A percentile compares a stretch with the other conserved stretches of the same genome.
These are phyloP conservation scores for Pythium aristosporum DNA, from an alignment of 352 stramenopile genomes.

Conservation along the genomic window DNA sequence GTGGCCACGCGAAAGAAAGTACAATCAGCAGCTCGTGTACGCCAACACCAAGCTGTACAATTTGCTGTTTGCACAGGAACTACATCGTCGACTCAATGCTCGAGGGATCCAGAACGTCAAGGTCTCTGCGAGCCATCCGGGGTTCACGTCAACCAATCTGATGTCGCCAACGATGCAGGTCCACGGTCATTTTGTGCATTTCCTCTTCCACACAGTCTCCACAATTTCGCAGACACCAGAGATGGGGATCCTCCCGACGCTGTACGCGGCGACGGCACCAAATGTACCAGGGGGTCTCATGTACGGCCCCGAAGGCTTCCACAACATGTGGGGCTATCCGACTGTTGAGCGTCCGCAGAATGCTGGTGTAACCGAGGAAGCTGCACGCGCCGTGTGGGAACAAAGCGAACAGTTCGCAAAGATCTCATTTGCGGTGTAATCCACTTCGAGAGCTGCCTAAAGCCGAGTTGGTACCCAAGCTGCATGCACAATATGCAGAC, in stretches of 20 bases:
- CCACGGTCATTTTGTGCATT: slow-evolving; percentile 23
- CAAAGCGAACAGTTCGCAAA: slow-evolving; percentile 41
- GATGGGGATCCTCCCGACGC: slow-evolving; percentile 39
- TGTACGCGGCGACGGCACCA: slow-evolving; percentile 42
- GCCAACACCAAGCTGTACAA: slow-evolving; percentile 53
- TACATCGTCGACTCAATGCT: slow-evolving; percentile 35
- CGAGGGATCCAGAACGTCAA: slow-evolving; percentile 29
- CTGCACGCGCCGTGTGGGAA: slow-evolving; percentile 27
- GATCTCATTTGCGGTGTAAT: slow-evolving; percentile 3
- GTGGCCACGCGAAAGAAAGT: slow-evolving; percentile 33
- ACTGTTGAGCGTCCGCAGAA: slow-evolving; percentile 4
- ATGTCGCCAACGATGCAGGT: background rate
- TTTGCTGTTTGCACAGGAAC: slow-evolving; percentile 46
- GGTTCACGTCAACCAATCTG: slow-evolving; percentile 38
- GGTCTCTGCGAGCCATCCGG: slow-evolving; percentile 33
- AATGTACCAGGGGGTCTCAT: slow-evolving; percentile 30
- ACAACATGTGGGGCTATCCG: background rate
- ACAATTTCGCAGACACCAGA: slow-evolving; percentile 41
- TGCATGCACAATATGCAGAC: too few relatives aligned
- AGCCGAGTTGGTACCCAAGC: too few relatives aligned
- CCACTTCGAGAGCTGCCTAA: too few relatives aligned
- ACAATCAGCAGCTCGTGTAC: slow-evolving; percentile 32
- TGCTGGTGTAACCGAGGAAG: background rate
- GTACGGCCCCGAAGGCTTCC: slow-evolving; percentile 34
- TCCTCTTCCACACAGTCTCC: slow-evolving; percentile 17